Conservation (phyloP, 148 eudicot species). For the Limonium bicolor region DNA sequence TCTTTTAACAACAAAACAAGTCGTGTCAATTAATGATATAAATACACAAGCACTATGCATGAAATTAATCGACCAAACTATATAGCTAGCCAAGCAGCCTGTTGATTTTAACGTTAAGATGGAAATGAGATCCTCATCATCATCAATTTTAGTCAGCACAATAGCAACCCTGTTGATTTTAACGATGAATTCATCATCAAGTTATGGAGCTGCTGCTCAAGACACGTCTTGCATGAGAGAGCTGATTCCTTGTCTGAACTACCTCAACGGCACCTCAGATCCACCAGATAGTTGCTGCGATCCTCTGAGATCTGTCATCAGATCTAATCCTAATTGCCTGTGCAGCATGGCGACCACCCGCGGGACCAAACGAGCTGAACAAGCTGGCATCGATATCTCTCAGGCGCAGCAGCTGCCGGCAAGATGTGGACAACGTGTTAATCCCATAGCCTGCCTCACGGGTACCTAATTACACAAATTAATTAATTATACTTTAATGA, state of each 20-base stretch:
- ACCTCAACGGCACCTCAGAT: slow-evolving; percentile 21
- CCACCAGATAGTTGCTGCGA: slow-evolving; percentile 47
- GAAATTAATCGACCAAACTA: no score
- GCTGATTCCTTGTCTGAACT: slow-evolving; percentile 39
- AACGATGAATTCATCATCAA: no score
- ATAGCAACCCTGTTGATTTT: no score
- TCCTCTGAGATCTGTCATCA: slow-evolving; percentile 43
- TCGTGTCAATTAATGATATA: no score
- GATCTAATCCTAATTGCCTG: slow-evolving; percentile 37
- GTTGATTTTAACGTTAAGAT: no score
- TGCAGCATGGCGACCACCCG: slow-evolving; percentile 40
- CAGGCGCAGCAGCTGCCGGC: slow-evolving; percentile 45
- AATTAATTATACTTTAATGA: no score
- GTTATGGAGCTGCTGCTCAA: no score
- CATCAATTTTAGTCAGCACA: no score
- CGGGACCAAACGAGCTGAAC: slow-evolving; percentile 26
- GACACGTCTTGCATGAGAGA: slow-evolving; percentile 28
- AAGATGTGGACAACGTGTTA: slow-evolving; percentile 48
- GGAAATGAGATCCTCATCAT: no score
- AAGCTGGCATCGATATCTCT: slow-evolving; percentile 39
- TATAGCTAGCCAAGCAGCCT: no score
- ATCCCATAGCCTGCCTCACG: slow-evolving; percentile 41
- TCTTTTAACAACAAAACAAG: no score
- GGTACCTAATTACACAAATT: slow-evolving; percentile 6
- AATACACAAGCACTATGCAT: no score